A percentile compares a stretch with the other conserved stretches of the same genome.
Evolutionary conservation across 306 rosid species (phyloP).

Genomic region (Geum urbanum): DNA sequence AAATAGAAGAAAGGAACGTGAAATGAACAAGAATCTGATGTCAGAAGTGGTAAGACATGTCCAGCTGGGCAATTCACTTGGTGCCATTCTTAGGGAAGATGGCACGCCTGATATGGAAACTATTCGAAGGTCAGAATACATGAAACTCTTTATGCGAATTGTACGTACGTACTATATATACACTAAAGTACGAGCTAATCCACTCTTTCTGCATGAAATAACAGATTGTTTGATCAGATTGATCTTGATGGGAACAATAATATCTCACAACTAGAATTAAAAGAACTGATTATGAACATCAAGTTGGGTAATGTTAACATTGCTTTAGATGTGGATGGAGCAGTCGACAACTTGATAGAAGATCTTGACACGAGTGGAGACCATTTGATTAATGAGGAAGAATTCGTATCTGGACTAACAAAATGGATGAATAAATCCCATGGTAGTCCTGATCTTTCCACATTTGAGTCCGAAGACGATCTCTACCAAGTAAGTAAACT

Average conservation of each 20-base stretch:
- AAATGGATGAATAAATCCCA: slow-evolving; percentile 17
- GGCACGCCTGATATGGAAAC: slow-evolving; percentile 12
- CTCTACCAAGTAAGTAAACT: slow-evolving; percentile 16
- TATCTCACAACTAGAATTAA: slow-evolving; percentile 13
- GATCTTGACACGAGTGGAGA: slow-evolving; percentile 24
- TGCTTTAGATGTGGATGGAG: neutral
- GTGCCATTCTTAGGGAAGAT: slow-evolving; percentile 1
- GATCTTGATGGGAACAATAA: slow-evolving; percentile 20
- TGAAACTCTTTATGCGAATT: neutral
- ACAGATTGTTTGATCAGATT: slow-evolving; percentile 20
- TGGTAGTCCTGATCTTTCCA: neutral
- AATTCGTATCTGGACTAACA: slow-evolving; percentile 17
- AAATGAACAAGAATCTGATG: slow-evolving; percentile 15
- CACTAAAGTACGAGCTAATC: too few relatives aligned
- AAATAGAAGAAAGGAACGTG: slow-evolving; percentile 23
- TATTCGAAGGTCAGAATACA: slow-evolving; percentile 10
- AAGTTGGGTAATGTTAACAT: slow-evolving; percentile 9
- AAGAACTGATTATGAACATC: slow-evolving; percentile 11
- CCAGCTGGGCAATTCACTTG: slow-evolving; percentile 12
- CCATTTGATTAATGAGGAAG: slow-evolving; percentile 15
- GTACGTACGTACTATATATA: neutral
- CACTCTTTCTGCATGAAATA: neutral
- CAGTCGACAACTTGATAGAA: slow-evolving; percentile 14
- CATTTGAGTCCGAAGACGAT: slow-evolving; percentile 13
- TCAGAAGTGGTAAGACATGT: slow-evolving; percentile 18